A percentile compares a stretch with the other conserved stretches of the same genome.
Conservation (phyloP, 2,329 filamentous ascomycete species). For the Ascochyta lentis region DNA sequence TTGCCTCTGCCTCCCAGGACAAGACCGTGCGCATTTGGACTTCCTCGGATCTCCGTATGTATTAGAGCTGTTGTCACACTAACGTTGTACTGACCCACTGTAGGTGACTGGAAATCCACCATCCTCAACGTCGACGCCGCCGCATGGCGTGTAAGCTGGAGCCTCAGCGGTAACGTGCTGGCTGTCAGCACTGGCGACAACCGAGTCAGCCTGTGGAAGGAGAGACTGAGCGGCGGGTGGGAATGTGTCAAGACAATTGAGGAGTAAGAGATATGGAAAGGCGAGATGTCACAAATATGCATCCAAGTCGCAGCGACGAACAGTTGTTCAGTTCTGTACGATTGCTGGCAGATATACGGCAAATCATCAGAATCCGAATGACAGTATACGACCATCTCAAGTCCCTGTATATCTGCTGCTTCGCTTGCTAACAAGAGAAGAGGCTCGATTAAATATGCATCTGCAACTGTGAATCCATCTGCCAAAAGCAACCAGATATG, state of each 20-base stretch:
- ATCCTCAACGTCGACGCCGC: constrained; percentile 86
- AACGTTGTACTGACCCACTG: constrained; percentile 52
- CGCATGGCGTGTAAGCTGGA: constrained; percentile 98
- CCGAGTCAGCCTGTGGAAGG: constrained; percentile 97
- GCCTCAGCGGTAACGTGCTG: constrained; percentile 92
- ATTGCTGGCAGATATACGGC: constrained; percentile 6
- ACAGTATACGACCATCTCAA: constrained; percentile 9
- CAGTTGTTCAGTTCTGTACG: neutral
- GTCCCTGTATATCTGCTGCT: neutral
- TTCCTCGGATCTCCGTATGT: constrained; percentile 49
- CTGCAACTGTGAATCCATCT: neutral
- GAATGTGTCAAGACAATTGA: constrained; percentile 97
- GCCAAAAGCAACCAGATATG: neutral
- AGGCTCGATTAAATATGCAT: neutral
- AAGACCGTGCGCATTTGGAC: constrained; percentile 99
- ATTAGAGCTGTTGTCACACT: neutral
- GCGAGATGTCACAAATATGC: neutral
- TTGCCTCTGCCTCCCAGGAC: constrained; percentile 93
- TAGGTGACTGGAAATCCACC: constrained; percentile 81
- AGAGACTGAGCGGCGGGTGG: constrained; percentile 96
- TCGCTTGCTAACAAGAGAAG: neutral
- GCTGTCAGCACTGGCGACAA: constrained; percentile 95
- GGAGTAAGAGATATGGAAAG: constrained; percentile 60
- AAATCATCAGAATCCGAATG: neutral
- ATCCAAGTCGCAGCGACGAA: neutral